Evolutionary conservation across 371 early-diverging fungal genomes (phyloP).

Genomic region (Actinomortierella wolfii): DNA sequence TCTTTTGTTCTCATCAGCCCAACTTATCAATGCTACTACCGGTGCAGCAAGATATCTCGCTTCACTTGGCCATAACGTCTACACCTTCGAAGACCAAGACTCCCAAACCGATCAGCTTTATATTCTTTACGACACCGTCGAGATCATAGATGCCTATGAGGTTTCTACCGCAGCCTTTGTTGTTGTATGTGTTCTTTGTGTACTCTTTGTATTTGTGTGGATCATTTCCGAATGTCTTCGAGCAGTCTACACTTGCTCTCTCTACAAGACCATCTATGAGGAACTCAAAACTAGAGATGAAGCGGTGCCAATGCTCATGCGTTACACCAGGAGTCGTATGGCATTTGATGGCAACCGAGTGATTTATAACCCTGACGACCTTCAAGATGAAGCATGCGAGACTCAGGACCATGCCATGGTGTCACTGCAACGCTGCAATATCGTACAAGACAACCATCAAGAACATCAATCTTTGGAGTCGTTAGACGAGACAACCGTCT

Average conservation of each 20-base stretch:
- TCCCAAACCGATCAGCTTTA: neutral
- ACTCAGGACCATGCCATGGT: too few species aligned
- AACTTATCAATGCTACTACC: conserved; percentile 7
- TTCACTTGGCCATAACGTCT: conserved; percentile 10
- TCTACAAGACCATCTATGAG: conserved; percentile 13
- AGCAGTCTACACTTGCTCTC: neutral
- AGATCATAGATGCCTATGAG: conserved; percentile 9
- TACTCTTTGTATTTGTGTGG: neutral
- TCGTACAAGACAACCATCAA: too few species aligned
- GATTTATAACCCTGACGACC: neutral
- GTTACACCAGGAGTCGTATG: neutral
- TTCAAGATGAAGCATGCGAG: too few species aligned
- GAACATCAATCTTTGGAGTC: too few species aligned
- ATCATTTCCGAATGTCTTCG: neutral
- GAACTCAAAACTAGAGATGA: conserved; percentile 1
- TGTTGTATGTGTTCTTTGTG: neutral
- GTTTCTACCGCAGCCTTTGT: neutral
- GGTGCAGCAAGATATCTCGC: conserved; percentile 6
- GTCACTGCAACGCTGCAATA: too few species aligned
- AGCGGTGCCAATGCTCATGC: conserved; percentile 3
- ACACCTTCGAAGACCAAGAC: too few species aligned
- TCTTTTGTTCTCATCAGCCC: neutral
- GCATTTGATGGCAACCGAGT: conserved; percentile 2
- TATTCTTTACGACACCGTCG: conserved; percentile 6
- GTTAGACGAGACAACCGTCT: too few species aligned